Base-by-base conservation (phyloP, 768 basidiomycete species). In the Hebeloma cylindrosporum region DNA sequence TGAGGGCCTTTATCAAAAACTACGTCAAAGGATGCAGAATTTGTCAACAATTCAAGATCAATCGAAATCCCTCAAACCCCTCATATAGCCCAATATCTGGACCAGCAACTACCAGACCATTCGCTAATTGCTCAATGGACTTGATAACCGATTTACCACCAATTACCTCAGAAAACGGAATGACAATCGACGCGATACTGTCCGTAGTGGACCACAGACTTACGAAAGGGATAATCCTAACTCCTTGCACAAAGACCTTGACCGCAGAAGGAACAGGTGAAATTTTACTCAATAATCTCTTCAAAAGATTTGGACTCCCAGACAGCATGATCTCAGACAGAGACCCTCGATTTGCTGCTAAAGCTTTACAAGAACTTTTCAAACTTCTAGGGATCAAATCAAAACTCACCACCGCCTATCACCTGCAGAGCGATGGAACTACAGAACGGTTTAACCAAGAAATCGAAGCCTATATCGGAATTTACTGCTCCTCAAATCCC, bases 171-270 rank as follows among this genome's bases (percentile, higher is more conserved):
- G 14, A 55, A 1, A 51, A 45, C n/a, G n/a, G n/a, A n/a, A n/a
- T n/a, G n/a, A n/a, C n/a, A 7, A 50, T 32, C 23, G 51, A 64
- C 38, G 41, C 45, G 7, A 61, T 64, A 16, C 38, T 63, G 41
- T 43, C 48, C 37, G 45, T 62, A 28, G 57, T 65, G 34, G 56
- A 61, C 57, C 56, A 60, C 40, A 47, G 56, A 20, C 51, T 58
- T 53, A 54, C 48, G 16, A 63, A 65, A 54, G 60, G 61, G 50
- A 48, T 55, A 52, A 55, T 61, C 39, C 28, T 58, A 13, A 44
- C 57, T 5, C 50, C 57, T 14, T 45, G 39, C n/a, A 47, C 20
- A 3, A 59, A 59, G 45, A 53, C 27, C 18, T 38, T 53, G 4
- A 48, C 48, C 8, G 21, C 45, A 0, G 26, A 43, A 40, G 51